Percentiles rank a stretch among this genome's conserved stretches.
These are phyloP conservation scores for Cadophora sp. DNA, from an alignment of 2,329 filamentous ascomycete genomes.

Conservation along the genomic window DNA sequence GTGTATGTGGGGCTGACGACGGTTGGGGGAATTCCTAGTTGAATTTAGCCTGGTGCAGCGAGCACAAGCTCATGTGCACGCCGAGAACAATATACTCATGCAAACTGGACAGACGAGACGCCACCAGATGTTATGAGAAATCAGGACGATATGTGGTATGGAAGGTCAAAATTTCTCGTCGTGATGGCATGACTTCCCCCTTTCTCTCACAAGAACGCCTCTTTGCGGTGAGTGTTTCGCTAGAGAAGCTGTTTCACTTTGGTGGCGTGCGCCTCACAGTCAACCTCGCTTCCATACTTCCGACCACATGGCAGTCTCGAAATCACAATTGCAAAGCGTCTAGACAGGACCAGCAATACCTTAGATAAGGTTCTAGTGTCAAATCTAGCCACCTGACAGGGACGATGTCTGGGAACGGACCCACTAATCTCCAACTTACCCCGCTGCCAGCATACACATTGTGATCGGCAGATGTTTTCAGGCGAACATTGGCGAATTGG, in stretches of 20 bases:
- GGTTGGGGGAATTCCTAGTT: neutral
- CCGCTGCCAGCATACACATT: slow-evolving; percentile 23
- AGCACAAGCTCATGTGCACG: neutral
- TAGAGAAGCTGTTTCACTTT: slow-evolving; percentile 1
- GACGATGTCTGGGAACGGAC: neutral
- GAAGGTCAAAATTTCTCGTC: neutral
- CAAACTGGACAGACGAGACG: neutral
- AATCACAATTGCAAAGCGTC: neutral
- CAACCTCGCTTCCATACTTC: slow-evolving; percentile 23
- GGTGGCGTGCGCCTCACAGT: slow-evolving; percentile 11
- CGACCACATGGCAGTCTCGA: slow-evolving; percentile 19
- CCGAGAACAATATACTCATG: slow-evolving; percentile 4
- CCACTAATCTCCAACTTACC: slow-evolving; percentile 21
- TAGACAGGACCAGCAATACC: neutral
- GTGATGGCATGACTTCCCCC: neutral
- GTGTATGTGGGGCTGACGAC: slow-evolving; percentile 1
- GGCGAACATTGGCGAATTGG: slow-evolving; percentile 1
- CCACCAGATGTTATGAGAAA: neutral
- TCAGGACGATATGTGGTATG: neutral
- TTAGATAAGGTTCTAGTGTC: slow-evolving; percentile 13
- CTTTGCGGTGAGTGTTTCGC: neutral
- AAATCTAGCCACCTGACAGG: slow-evolving; percentile 8
- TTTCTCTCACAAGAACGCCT: neutral
- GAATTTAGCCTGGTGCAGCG: neutral
- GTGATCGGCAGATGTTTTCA: slow-evolving; percentile 25